Percentiles rank a stretch among this genome's conserved stretches.
These are phyloP conservation scores for Thelonectria discophora DNA, from an alignment of 2,329 filamentous ascomycete genomes.

Conservation along the genomic window DNA sequence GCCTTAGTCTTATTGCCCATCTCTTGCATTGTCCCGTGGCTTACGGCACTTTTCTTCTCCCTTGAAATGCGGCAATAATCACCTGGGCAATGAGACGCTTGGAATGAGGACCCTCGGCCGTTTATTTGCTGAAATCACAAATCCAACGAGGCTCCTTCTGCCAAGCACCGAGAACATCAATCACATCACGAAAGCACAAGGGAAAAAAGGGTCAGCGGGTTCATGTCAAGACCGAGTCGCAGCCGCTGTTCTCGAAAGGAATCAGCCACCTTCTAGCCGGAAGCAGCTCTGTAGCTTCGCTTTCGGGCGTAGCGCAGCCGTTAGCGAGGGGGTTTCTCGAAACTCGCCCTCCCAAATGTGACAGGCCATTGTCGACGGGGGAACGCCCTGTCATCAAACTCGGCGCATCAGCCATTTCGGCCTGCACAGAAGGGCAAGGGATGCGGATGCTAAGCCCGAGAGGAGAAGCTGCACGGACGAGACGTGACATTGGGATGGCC, in stretches of 20 bases:
- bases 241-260: background rate
- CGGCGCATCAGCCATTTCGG: background rate
- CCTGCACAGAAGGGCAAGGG: background rate
- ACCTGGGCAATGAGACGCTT: background rate
- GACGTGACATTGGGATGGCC: constrained; percentile 10
- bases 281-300: constrained; percentile 9
- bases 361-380: constrained; percentile 7
- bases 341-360: background rate
- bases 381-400: constrained; percentile 16
- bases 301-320: constrained; percentile 11
- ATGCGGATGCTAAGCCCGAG: constrained; percentile 15
- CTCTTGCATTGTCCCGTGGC: background rate
- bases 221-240: background rate
- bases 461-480: background rate
- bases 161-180: background rate
- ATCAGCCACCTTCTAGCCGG: background rate
- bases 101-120: background rate
- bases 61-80: constrained; percentile 3
- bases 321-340: background rate
- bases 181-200: background rate
- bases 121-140: background rate
- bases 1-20: background rate
- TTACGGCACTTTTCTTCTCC: background rate
- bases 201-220: background rate
- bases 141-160: no score